Evolutionary conservation across 768 basidiomycete genomes (phyloP), one percentile per base, ranked within the genome.

Genomic region (Suillus bovinus): DNA sequence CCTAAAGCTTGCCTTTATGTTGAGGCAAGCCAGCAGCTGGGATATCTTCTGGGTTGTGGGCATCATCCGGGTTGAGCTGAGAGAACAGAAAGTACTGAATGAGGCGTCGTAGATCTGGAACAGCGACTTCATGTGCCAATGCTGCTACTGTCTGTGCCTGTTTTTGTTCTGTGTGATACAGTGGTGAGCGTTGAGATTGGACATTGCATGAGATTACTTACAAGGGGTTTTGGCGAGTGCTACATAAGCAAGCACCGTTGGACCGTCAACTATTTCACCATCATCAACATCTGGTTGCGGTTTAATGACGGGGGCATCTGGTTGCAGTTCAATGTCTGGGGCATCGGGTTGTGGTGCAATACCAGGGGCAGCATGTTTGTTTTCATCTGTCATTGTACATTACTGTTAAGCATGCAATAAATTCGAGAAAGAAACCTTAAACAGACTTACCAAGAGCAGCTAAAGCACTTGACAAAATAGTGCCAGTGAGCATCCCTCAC

Each of bases 401-500:
- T 33, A 6, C 5, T 7, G 31, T 33, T 33, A 1, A 33, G 5
- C 1, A 33, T 33, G 31, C 5, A 1, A 33, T 0, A 33, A 33
- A 33, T 33, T 33, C 4, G 31, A 33, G 5, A 33, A 33, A 33
- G 31, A 31, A 33, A 33, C 5, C 31, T 33, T 33, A 33, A 33
- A 33, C 31, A 33, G 5, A 33, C 31, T 33, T 33, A 33, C 31
- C 31, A 6, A 33, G 31, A 33, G 31, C 5, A 33, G 31, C 31
- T 33, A 33, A 33, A 33, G 31, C 5, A 33, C 31, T 33, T 3
- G 31, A 33, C 5, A 33, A 33, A 6, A 33, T 33, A 33, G 31
- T 33, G 31, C 31, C 31, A 33, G 52, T 16, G n/a, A 71, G 14
- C 67, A 71, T 70, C 46, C 46, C 46, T 46, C 22, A 2, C 4